Evolutionary conservation across 768 basidiomycete genomes (phyloP).

Genomic region (Hydnomerulius pinastri): DNA sequence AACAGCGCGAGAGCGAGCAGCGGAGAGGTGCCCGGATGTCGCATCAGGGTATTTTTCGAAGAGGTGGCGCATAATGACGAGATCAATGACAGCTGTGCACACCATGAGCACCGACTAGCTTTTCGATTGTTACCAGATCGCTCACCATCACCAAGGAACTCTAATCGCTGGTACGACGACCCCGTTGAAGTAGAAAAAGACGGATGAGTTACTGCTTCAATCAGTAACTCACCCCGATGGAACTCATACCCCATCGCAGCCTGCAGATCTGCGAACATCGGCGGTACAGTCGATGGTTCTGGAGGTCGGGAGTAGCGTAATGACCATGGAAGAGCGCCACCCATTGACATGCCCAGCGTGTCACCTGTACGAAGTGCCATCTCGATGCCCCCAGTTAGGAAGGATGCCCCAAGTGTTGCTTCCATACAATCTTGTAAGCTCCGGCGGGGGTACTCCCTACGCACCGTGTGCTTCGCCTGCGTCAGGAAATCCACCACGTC

Average conservation of each 20-base stretch:
- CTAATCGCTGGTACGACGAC: slow-evolving; percentile 81
- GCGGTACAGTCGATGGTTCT: slow-evolving; percentile 38
- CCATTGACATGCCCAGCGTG: slow-evolving; percentile 69
- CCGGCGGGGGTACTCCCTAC: slow-evolving; percentile 59
- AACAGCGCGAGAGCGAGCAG: slow-evolving; percentile 68
- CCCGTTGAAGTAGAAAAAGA: slow-evolving; percentile 58
- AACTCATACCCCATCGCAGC: slow-evolving; percentile 71
- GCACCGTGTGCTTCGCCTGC: slow-evolving; percentile 32
- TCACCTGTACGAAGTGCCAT: slow-evolving; percentile 68
- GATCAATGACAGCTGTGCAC: slow-evolving; percentile 61
- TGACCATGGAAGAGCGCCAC: slow-evolving; percentile 69
- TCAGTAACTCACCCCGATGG: slow-evolving; percentile 56
- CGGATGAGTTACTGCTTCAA: slow-evolving; percentile 86
- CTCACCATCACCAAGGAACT: slow-evolving; percentile 89
- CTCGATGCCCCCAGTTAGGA: slow-evolving; percentile 68
- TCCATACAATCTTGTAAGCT: slow-evolving; percentile 90
- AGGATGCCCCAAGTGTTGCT: slow-evolving; percentile 78
- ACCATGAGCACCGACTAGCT: slow-evolving; percentile 8
- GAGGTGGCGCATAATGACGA: slow-evolving; percentile 73
- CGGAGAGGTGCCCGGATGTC: slow-evolving; percentile 75
- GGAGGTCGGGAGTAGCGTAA: slow-evolving; percentile 48
- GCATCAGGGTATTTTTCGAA: slow-evolving; percentile 69
- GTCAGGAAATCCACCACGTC: slow-evolving; percentile 33
- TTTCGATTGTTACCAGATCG: not conserved
- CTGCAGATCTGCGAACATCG: slow-evolving; percentile 58